phyloP scores from a whole-genome alignment of 1,139 yeast genomes.

The Pichia terricola region DNA sequence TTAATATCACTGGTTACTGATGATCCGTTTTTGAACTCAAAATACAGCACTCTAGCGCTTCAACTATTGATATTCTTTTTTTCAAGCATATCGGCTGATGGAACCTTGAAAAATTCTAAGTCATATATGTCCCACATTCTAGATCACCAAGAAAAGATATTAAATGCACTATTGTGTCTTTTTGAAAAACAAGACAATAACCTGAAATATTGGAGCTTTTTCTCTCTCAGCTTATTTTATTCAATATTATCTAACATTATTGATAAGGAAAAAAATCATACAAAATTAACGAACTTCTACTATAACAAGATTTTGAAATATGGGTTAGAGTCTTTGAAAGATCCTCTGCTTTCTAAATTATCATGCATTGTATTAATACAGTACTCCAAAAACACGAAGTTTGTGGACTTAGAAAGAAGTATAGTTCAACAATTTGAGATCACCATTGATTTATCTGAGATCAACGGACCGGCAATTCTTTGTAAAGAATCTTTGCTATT shows the following conservation, averaged over 20 bases:
- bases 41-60: not conserved
- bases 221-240: not conserved
- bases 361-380: conserved; percentile 23
- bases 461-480: conserved; percentile 47
- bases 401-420: conserved; percentile 26
- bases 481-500: conserved; percentile 40
- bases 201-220: conserved; percentile 14
- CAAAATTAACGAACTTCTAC: too few relatives aligned
- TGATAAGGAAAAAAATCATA: too few relatives aligned
- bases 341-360: conserved; percentile 21
- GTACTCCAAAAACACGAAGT: conserved; percentile 12
- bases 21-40: not conserved
- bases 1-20: conserved; percentile 6
- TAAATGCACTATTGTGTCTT: conserved; percentile 10
- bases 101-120: not conserved
- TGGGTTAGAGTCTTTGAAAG: conserved; percentile 38
- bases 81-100: conserved; percentile 7
- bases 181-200: conserved; percentile 15
- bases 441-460: conserved; percentile 42
- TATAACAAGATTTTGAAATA: conserved; percentile 28
- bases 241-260: too few relatives aligned
- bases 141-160: conserved; percentile 1
- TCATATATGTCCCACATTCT: not conserved
- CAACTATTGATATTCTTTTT: conserved; percentile 11
- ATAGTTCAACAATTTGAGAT: conserved; percentile 38